phyloP scores from a whole-genome alignment of 2,329 filamentous ascomycete genomes.

The Talaromyces marneffei region DNA sequence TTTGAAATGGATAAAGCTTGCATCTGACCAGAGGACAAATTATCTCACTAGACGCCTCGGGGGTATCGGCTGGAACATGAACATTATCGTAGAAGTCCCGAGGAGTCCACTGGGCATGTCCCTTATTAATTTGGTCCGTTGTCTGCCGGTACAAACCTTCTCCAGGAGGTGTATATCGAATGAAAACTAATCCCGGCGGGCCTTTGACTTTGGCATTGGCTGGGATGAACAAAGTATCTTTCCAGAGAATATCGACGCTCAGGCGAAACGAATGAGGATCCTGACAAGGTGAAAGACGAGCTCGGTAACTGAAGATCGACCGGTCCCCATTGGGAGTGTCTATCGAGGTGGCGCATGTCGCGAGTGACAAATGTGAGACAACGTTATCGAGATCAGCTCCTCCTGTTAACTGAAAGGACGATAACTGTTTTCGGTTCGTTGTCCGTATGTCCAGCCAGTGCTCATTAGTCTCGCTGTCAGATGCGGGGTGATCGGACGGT shows the following conservation, averaged over 20 bases:
- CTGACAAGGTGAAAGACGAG: slow-evolving; percentile 20
- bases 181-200: slow-evolving; percentile 21
- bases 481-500: neutral
- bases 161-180: slow-evolving; percentile 25
- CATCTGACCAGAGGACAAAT: slow-evolving; percentile 32
- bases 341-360: slow-evolving; percentile 19
- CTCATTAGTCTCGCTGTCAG: neutral
- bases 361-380: slow-evolving; percentile 22
- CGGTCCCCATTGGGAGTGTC: slow-evolving; percentile 23
- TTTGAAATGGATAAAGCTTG: slow-evolving; percentile 45
- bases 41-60: slow-evolving; percentile 29
- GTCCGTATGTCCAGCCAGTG: slow-evolving; percentile 21
- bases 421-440: slow-evolving; percentile 14
- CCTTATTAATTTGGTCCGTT: neutral
- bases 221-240: slow-evolving; percentile 27
- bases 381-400: slow-evolving; percentile 18
- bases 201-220: slow-evolving; percentile 14
- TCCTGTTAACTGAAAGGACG: slow-evolving; percentile 19
- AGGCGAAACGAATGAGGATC: slow-evolving; percentile 23
- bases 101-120: slow-evolving; percentile 25
- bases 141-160: slow-evolving; percentile 15
- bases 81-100: slow-evolving; percentile 46
- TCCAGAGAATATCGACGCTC: slow-evolving; percentile 32
- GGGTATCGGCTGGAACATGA: slow-evolving; percentile 36
- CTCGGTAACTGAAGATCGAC: slow-evolving; percentile 29